Conservation (phyloP, 805 yeast genomes). For the Candida succiphila region DNA sequence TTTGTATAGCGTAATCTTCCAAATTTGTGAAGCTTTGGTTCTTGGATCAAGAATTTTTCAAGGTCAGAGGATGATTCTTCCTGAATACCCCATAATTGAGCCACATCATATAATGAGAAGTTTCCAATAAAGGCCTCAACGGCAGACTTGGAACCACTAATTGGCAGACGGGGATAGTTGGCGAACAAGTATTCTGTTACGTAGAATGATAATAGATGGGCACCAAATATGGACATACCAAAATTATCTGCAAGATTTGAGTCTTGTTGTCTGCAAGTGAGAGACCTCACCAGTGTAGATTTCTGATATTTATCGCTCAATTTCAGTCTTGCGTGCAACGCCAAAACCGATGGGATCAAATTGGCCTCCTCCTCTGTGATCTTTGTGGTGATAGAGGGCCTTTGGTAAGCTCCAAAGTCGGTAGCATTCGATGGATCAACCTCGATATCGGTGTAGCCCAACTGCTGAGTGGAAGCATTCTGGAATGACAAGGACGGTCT, state of each 20-base stretch:
- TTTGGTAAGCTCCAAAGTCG: conserved; percentile 23
- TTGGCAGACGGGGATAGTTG: conserved; percentile 85
- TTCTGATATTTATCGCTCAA: conserved; percentile 48
- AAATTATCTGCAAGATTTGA: conserved; percentile 56
- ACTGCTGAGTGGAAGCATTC: conserved; percentile 11
- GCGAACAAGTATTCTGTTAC: conserved; percentile 64
- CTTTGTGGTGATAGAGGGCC: conserved; percentile 15
- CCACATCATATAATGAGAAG: conserved; percentile 54
- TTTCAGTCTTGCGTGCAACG: conserved; percentile 69
- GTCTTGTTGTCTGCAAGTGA: conserved; percentile 41
- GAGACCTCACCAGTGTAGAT: conserved; percentile 69
- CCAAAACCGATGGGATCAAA: conserved; percentile 60
- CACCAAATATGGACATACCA: conserved; percentile 78
- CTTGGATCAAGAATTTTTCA: conserved; percentile 58
- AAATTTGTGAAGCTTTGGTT: conserved; percentile 52
- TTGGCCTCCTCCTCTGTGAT: conserved; percentile 42
- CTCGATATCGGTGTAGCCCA: conserved; percentile 7
- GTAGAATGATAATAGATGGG: conserved; percentile 63
- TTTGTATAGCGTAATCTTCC: conserved; percentile 54
- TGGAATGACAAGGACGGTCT: neutral
- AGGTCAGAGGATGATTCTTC: conserved; percentile 54
- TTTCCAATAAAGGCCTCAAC: conserved; percentile 68
- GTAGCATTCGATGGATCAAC: conserved; percentile 12
- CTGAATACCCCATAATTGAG: conserved; percentile 84
- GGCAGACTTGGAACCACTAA: conserved; percentile 64